phyloP scores from a whole-genome alignment of 2,329 filamentous ascomycete genomes.

The Ceratocystis smalleyi region DNA sequence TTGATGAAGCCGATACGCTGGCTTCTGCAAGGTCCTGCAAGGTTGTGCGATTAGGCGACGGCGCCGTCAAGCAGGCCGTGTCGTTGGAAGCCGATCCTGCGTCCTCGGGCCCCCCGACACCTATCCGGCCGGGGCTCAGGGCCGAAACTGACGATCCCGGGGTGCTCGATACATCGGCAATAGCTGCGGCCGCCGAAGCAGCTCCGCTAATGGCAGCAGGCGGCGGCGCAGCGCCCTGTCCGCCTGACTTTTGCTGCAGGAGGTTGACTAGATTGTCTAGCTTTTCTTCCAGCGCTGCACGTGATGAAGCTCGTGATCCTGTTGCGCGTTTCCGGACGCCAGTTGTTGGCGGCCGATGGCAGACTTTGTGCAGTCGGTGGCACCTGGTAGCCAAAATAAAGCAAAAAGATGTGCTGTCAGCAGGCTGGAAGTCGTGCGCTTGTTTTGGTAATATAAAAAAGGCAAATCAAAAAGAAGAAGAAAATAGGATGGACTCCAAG shows the following conservation, averaged over 20 bases:
- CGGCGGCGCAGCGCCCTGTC: background rate
- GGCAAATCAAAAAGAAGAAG: background rate
- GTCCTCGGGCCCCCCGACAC: background rate
- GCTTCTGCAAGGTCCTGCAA: constrained; percentile 15
- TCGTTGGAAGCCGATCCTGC: background rate
- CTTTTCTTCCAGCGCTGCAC: constrained; percentile 21
- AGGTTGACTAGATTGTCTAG: constrained; percentile 22
- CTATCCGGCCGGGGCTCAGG: background rate
- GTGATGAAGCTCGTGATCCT: constrained; percentile 7
- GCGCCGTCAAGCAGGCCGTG: background rate
- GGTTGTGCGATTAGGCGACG: constrained; percentile 11
- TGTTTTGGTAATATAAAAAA: background rate
- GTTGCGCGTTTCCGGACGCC: constrained; percentile 11
- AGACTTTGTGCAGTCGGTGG: constrained; percentile 28
- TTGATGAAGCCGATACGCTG: constrained; percentile 9
- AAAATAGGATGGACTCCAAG: background rate
- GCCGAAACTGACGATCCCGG: background rate
- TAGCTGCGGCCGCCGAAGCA: background rate
- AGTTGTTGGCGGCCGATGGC: constrained; percentile 20
- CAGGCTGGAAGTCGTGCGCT: background rate
- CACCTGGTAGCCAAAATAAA: constrained; percentile 21
- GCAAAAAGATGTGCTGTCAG: background rate
- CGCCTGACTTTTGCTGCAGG: constrained; percentile 19
- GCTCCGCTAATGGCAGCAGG: background rate
- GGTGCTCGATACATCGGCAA: background rate